These are phyloP conservation scores for Puccinellia tenuiflora DNA, from an alignment of 176 grass and related monocot genomes.

Conservation along the genomic window DNA sequence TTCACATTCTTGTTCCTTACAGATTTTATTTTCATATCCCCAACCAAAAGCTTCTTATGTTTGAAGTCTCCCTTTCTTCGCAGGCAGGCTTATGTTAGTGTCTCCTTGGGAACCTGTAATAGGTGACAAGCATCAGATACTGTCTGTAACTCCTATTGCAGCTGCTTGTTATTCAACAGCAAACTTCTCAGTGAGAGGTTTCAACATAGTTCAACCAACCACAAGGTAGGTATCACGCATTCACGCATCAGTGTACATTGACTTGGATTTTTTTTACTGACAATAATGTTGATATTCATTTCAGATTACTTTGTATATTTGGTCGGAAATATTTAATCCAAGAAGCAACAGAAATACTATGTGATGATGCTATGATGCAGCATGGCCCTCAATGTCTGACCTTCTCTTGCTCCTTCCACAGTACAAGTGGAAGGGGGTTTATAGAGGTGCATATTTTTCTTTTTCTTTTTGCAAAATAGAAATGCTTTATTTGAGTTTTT, in stretches of 20 bases:
- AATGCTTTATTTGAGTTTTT: constrained; percentile 20
- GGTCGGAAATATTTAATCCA: constrained; percentile 73
- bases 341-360: constrained; percentile 50
- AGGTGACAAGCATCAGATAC: constrained; percentile 43
- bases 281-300: constrained; percentile 3
- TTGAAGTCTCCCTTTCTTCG: constrained; percentile 19
- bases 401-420: constrained; percentile 80
- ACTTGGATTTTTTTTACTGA: not conserved
- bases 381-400: constrained; percentile 50
- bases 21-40: not conserved
- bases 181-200: constrained; percentile 71
- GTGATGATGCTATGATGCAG: constrained; percentile 22
- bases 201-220: constrained; percentile 57
- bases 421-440: constrained; percentile 68
- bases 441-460: constrained; percentile 60
- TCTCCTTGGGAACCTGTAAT: constrained; percentile 43
- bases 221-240: constrained; percentile 44
- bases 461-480: constrained; percentile 32
- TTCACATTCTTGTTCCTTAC: not conserved
- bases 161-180: constrained; percentile 46
- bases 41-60: not conserved
- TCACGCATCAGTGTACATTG: not conserved
- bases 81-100: constrained; percentile 65
- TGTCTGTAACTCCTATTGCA: constrained; percentile 61
- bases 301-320: constrained; percentile 74